These are phyloP conservation scores for Talaromyces liani DNA, from an alignment of 495 filamentous ascomycete genomes.

Conservation along the genomic window DNA sequence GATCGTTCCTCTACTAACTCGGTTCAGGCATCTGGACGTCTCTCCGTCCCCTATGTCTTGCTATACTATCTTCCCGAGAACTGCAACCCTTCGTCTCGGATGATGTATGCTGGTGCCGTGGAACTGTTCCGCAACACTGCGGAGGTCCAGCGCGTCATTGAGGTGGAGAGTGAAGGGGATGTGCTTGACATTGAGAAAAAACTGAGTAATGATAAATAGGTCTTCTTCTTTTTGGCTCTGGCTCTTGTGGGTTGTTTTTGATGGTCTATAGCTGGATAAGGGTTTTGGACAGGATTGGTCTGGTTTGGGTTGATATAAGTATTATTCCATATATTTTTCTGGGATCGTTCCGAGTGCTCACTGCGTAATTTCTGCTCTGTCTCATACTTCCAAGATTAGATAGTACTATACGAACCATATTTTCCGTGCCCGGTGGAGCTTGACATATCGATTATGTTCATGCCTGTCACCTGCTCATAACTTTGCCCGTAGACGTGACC, in stretches of 20 bases:
- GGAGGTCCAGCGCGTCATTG: constrained; percentile 74
- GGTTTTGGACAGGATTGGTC: background rate
- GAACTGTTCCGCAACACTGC: constrained; percentile 89
- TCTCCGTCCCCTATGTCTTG: constrained; percentile 79
- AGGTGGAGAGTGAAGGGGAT: constrained; percentile 70
- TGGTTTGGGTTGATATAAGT: background rate
- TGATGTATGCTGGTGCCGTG: constrained; percentile 93
- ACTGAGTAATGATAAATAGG: constrained; percentile 43
- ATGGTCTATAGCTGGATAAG: background rate
- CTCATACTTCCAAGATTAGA: too few relatives aligned
- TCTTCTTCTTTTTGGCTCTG: background rate
- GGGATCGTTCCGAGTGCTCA: background rate
- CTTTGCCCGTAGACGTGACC: too few relatives aligned
- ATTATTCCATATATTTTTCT: background rate
- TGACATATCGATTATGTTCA: too few relatives aligned
- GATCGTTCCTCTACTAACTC: background rate
- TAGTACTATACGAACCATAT: too few relatives aligned
- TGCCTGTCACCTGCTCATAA: too few relatives aligned
- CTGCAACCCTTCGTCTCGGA: constrained; percentile 72
- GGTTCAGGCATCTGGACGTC: constrained; percentile 49
- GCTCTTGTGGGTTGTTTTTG: background rate
- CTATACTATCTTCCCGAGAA: constrained; percentile 88
- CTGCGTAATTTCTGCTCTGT: too few relatives aligned
- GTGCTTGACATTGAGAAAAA: constrained; percentile 65
- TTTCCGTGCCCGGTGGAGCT: too few relatives aligned